Base-by-base conservation (phyloP, 2,329 filamentous ascomycete genomes). In the Paecilomyces fulvus region DNA sequence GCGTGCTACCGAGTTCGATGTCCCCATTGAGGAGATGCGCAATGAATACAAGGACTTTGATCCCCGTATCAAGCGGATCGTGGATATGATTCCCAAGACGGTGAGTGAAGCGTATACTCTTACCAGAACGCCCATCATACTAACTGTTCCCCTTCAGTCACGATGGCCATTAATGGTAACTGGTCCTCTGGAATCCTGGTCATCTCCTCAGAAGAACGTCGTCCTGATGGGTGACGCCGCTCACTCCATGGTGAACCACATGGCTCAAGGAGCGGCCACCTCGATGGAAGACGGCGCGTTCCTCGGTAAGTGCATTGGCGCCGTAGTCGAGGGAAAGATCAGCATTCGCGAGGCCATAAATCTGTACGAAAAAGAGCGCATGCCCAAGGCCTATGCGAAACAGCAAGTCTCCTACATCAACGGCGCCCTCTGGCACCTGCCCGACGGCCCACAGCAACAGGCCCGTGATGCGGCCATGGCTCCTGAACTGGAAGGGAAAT, bases 81-180 rank as follows among this genome's bases (percentile, higher is more conserved):
- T 77, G 10, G 69, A 74, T 50, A 75, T 73, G 71, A 70, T 76
- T 14, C 62, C 68, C 11, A 60, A 66, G 20, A 66, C 67, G n/a
- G 60, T 63, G 48, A 59, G 65, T n/a, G 50, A 25, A 17, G 30
- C n/a, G 5, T 12, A 52, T 52, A 14, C 11, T 10, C n/a, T 4
- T 52, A 17, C 11, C 7, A 31, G 12, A n/a, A 52, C 12, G 30
- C 14, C 12, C 11, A 12, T 30, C 14, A 30, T 30, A 8, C 50
- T 52, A 9, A 52, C 50, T 30, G 20, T 21, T 21, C 25, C 25
- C 25, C 12, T 6, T 28, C n/a, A 63, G 61, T 60, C 60, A 12
- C 69, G 74, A 33, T 78, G 75, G 76, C 75, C 75, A 6, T 64
- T 78, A 11, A 65, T 78, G 51, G 71, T 77, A 25, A 74, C 75